Evolutionary conservation across 306 rosid species (phyloP).

Genomic region (Medicago ruthenica): DNA sequence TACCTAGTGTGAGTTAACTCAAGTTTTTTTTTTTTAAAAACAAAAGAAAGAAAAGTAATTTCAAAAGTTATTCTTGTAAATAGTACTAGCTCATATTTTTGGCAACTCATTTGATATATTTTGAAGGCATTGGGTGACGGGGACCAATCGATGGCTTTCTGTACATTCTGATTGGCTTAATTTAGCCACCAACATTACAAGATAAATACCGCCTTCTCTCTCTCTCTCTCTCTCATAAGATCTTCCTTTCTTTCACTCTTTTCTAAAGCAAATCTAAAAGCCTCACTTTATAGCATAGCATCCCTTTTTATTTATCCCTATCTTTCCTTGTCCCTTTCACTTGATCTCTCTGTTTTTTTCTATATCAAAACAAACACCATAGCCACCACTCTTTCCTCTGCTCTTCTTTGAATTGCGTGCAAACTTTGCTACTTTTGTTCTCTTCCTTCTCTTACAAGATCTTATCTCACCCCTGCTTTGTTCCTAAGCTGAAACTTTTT

Average conservation of each 20-base stretch:
- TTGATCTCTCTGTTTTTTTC: conserved; percentile 8
- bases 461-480: conserved; percentile 86
- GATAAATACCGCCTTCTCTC: conserved; percentile 9
- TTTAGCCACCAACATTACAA: not conserved
- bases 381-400: conserved; percentile 24
- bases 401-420: conserved; percentile 47
- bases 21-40: too few species aligned
- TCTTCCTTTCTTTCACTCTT: conserved; percentile 44
- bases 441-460: conserved; percentile 79
- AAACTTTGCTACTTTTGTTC: conserved; percentile 16
- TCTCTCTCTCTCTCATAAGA: conserved; percentile 19
- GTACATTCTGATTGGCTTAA: conserved; percentile 31
- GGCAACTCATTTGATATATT: too few species aligned
- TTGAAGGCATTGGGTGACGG: not conserved
- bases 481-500: conserved; percentile 55
- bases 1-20: too few species aligned
- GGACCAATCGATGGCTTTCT: conserved; percentile 6
- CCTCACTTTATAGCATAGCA: conserved; percentile 10
- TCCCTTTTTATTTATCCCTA: not conserved
- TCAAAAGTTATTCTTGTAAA: too few species aligned
- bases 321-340: conserved; percentile 9
- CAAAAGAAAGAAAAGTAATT: too few species aligned
- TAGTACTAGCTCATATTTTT: too few species aligned
- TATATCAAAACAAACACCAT: conserved; percentile 21
- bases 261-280: conserved; percentile 46